Percentiles rank a stretch among this genome's conserved stretches.
Evolutionary conservation across 2,329 filamentous ascomycete species (phyloP).

Genomic region (Chalaropsis ovoidea): DNA sequence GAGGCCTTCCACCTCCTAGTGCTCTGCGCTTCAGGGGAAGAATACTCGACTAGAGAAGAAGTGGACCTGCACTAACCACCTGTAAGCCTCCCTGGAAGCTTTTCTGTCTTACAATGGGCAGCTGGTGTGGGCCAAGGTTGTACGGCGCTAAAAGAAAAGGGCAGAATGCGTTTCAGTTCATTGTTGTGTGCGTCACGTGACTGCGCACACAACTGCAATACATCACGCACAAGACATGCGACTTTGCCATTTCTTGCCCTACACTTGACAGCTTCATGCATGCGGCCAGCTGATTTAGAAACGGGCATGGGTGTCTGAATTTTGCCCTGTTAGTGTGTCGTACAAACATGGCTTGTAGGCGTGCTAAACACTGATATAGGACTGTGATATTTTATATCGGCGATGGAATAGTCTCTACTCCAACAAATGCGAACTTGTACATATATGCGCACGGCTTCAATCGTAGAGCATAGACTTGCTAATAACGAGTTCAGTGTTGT

Average conservation of each 20-base stretch:
- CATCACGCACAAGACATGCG: background rate
- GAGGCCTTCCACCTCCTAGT: slow-evolving; percentile 12
- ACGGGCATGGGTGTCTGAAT: background rate
- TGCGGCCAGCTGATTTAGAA: background rate
- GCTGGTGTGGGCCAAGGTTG: background rate
- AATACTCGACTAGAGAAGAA: background rate
- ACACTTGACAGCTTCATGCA: background rate
- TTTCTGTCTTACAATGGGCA: background rate
- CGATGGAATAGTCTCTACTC: too few species aligned
- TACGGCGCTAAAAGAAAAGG: background rate
- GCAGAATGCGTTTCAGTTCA: background rate
- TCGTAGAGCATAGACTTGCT: too few species aligned
- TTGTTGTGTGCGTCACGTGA: slow-evolving; percentile 2
- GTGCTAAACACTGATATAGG: too few species aligned
- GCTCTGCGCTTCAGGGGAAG: background rate
- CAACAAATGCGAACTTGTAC: too few species aligned
- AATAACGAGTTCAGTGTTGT: too few species aligned
- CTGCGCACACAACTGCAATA: background rate
- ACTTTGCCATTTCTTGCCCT: background rate
- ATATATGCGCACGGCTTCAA: background rate
- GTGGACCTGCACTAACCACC: background rate
- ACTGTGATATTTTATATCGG: background rate
- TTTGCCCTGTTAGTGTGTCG: background rate
- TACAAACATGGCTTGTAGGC: background rate
- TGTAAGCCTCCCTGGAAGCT: background rate